Base-by-base conservation (phyloP, 768 basidiomycete species). In the Leccinum uliginosum region DNA sequence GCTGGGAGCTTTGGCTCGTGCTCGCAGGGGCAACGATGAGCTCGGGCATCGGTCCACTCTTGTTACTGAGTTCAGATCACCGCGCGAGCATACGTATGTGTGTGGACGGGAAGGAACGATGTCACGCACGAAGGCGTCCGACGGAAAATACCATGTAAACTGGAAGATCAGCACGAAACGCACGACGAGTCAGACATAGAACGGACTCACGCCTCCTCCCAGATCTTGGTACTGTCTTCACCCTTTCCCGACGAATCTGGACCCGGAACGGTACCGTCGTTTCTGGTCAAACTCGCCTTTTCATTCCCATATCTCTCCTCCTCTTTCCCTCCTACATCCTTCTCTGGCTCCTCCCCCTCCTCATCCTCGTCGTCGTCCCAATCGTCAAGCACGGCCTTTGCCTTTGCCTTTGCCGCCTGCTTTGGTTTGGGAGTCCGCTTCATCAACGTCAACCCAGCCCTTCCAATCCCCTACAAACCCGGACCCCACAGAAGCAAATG, bases 171-270 rank as follows among this genome's bases (percentile, higher is more conserved):
- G 59, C 53, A 60, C 57, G 35, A 17, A 49, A 29, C 50, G 52
- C 15, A 21, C 3, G 62, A 30, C 48, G 24, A 19, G 48, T 26
- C 30, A 50, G 51, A 40, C 12, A 46, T 56, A 17, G 15, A n/a
- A 21, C 15, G 26, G 32, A 77, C 86, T 73, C 66, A 89, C 88
- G 88, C 88, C 62, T 82, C 77, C 57, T 84, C 79, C 88, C 88
- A 90, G 51, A 89, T 74, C 53, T 73, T 77, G 65, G 75, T 79
- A 30, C 78, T 82, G 32, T 70, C 74, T 40, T 30, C 50, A 47
- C 51, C n/a, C 29, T 6, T 58, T 24, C 23, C 23, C 26, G 21
- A 26, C 11, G 17, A 7, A 19, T n/a, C 2, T 26, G 6, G 34
- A 45, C 14, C 19, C 4, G 53, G 30, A 12, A 12, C 10, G n/a